These are phyloP conservation scores for Cymbidium sinense DNA, from an alignment of 106 monocot species.

Conservation along the genomic window DNA sequence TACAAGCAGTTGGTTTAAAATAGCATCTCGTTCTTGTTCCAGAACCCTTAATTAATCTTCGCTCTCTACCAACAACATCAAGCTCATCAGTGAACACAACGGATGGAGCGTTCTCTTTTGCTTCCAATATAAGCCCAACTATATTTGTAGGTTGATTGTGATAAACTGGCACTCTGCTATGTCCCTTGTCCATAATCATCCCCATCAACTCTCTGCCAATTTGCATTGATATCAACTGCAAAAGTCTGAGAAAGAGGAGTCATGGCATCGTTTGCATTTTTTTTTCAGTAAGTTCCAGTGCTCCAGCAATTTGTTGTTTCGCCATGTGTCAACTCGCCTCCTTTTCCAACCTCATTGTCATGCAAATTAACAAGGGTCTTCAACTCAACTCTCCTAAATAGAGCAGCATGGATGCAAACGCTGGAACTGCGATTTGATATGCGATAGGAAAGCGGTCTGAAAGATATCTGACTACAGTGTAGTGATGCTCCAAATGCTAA, in stretches of 20 bases:
- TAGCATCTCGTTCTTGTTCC: slow-evolving; percentile 93
- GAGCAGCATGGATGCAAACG: no score
- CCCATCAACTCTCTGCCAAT: slow-evolving; percentile 70
- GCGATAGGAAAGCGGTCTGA: no score
- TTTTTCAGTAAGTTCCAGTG: slow-evolving; percentile 80
- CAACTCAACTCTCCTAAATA: no score
- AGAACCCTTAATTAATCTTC: slow-evolving; percentile 82
- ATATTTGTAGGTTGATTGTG: slow-evolving; percentile 80
- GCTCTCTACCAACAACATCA: slow-evolving; percentile 90
- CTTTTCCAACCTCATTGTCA: slow-evolving; percentile 99
- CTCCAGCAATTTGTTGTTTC: slow-evolving; percentile 97
- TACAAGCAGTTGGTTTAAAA: slow-evolving; percentile 88
- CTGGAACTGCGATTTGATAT: no score
- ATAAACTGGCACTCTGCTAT: slow-evolving; percentile 95
- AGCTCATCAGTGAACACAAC: slow-evolving; percentile 91
- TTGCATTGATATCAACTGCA: slow-evolving; percentile 87
- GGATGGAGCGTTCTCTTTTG: no score
- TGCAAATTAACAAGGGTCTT: no score
- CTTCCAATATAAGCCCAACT: slow-evolving; percentile 91
- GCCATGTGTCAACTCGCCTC: slow-evolving; percentile 97
- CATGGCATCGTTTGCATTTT: slow-evolving; percentile 88
- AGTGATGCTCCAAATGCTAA: no score
- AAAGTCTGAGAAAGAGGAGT: slow-evolving; percentile 82
- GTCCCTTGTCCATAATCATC: slow-evolving; percentile 82
- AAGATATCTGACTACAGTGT: no score